Conservation (phyloP, 2,329 filamentous ascomycete genomes). For the Clonostachys sp. region DNA sequence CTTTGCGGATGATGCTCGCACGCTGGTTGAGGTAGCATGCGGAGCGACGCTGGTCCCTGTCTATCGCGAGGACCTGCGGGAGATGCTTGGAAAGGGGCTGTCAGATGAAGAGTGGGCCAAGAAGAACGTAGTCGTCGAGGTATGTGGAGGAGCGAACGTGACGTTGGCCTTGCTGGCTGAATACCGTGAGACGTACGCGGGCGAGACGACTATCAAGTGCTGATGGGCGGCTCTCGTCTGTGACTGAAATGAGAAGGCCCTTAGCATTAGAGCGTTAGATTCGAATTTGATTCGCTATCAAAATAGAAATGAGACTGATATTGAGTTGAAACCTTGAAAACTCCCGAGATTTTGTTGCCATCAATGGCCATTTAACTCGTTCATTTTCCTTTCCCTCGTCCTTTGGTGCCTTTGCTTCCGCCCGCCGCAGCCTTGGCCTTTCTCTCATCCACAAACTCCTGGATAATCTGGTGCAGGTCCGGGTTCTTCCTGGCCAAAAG, state of each 20-base stretch:
- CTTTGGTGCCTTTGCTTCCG: constrained; percentile 10
- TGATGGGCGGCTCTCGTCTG: background rate
- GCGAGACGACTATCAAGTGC: constrained; percentile 21
- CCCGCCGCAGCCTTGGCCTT: constrained; percentile 40
- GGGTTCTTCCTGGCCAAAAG: constrained; percentile 84
- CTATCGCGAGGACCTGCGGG: constrained; percentile 60
- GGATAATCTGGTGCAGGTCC: constrained; percentile 73
- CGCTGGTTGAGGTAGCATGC: constrained; percentile 81
- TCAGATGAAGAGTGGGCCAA: constrained; percentile 53
- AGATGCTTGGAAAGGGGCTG: constrained; percentile 48
- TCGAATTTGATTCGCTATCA: too few species aligned
- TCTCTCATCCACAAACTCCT: constrained; percentile 59
- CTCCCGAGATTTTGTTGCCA: too few species aligned
- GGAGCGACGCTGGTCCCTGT: constrained; percentile 71
- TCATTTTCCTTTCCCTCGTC: constrained; percentile 22
- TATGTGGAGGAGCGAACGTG: constrained; percentile 76
- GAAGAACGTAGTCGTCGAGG: constrained; percentile 75
- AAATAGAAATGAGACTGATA: too few species aligned
- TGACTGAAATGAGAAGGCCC: too few species aligned
- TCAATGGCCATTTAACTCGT: background rate
- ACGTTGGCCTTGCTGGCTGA: constrained; percentile 54
- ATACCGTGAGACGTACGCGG: constrained; percentile 45
- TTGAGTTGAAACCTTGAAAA: too few species aligned
- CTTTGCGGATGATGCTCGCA: constrained; percentile 75
- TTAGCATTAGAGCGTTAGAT: too few species aligned